Percentiles rank a stretch among this genome's conserved stretches.
These are phyloP conservation scores for Moniliophthora roreri DNA, from an alignment of 1,284 basidiomycete species.

Conservation along the genomic window DNA sequence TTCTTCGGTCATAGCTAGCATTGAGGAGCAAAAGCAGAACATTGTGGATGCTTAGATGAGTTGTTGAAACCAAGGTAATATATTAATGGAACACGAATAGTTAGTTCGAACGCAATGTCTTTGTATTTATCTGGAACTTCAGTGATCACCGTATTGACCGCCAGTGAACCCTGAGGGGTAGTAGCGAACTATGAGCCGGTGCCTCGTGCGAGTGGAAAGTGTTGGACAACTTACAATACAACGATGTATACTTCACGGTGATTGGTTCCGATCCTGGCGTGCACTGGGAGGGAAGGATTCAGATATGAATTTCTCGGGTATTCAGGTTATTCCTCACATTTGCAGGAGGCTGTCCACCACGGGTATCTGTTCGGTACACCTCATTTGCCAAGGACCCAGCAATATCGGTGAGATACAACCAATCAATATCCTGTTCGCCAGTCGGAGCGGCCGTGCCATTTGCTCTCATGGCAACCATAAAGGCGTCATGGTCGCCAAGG, in stretches of 20 bases:
- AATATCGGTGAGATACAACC: conserved; percentile 49
- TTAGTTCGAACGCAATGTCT: no score
- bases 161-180: not conserved
- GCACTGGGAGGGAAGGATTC: not conserved
- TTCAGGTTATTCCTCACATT: conserved; percentile 26
- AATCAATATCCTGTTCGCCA: conserved; percentile 49
- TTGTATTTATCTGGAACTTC: no score
- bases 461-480: conserved; percentile 43
- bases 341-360: conserved; percentile 58
- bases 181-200: no score
- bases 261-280: not conserved
- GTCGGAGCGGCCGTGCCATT: conserved; percentile 44
- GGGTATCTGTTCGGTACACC: conserved; percentile 57
- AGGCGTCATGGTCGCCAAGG: conserved; percentile 43
- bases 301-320: not conserved
- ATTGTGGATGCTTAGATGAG: no score
- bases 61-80: no score
- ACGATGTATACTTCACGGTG: not conserved
- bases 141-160: no score
- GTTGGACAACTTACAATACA: not conserved
- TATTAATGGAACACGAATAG: no score
- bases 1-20: no score
- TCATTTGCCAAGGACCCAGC: conserved; percentile 48
- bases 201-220: no score
- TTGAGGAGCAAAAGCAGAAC: no score